Base-by-base conservation (phyloP, 106 monocot species). In the Iris macrosiphon region DNA sequence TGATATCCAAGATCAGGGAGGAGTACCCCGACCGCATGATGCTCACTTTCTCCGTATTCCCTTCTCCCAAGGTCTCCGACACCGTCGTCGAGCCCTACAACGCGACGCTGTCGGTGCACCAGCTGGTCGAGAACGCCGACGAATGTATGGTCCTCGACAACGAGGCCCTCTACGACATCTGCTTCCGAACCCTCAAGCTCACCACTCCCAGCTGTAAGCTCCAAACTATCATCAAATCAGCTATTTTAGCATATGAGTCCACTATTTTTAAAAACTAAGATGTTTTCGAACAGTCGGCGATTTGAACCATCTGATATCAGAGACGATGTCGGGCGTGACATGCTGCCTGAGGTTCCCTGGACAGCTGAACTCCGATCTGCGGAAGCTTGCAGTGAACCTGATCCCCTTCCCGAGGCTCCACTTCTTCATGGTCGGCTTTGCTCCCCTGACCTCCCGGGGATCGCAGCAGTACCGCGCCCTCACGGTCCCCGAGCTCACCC, bases 381-480 rank as follows among this genome's bases (percentile, higher is more conserved):
- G 65, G 6, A 65, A 65, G 31, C 65, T 65, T 7, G 55, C 55
- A 0, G 65, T 65, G 4, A 65, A 65, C 31, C 55, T 65, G 23
- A 44, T 55, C 44, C 65, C 65, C 15, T 65, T 65, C 55, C 65
- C 65, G 2, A 54, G 65, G 11, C 65, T 65, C 16, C 65, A 65
- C 23, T 65, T 65, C 45, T 65, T 65, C 49, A 65, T 65, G 65
- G 65, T 65, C 13, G 55, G 55, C 2, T 65, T 65, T 33, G 75
- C 68, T 14, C 75, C 75, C 0, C 21, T 75, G 56, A 76, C 75
- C 4, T 69, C 75, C 7, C 63, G 75, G 18, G 75, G 75, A 4
- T 76, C 75, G 0, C 69, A 76, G 75, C 75, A 69, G 52, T 76
- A 76, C 69, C 63, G 75, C 3, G 49, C 75, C 7, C 69, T 76